Evolutionary conservation across 208 protist species (phyloP).

Genomic region (Crithidia sp.): DNA sequence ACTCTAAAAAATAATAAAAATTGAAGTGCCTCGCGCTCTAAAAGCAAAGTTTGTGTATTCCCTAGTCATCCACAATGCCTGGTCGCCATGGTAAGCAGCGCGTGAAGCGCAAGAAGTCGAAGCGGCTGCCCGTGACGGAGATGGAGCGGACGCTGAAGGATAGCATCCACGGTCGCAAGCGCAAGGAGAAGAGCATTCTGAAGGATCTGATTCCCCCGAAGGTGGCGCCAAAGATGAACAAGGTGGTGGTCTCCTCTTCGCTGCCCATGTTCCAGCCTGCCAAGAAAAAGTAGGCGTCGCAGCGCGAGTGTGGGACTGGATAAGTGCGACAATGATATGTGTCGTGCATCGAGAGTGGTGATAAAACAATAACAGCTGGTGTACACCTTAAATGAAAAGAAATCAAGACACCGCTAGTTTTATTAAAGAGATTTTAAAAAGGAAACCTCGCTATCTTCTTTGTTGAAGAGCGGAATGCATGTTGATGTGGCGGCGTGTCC

Average conservation of each 20-base stretch:
- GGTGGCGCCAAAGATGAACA: conserved; percentile 64
- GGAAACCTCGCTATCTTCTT: too few relatives aligned
- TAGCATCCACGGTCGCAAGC: conserved; percentile 86
- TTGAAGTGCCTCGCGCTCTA: too few relatives aligned
- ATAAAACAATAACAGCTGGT: too few relatives aligned
- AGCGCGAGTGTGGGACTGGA: too few relatives aligned
- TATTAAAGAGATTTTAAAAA: too few relatives aligned
- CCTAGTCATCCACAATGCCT: conserved; percentile 54
- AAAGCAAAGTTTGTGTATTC: not conserved
- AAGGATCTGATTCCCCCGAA: conserved; percentile 79
- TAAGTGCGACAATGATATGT: too few relatives aligned
- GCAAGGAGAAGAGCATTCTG: conserved; percentile 83
- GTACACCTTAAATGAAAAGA: too few relatives aligned
- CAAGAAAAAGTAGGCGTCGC: conserved; percentile 6
- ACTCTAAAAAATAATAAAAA: too few relatives aligned
- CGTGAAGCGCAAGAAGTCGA: conserved; percentile 90
- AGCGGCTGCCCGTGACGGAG: conserved; percentile 72
- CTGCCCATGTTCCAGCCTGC: conserved; percentile 85
- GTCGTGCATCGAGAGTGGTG: too few relatives aligned
- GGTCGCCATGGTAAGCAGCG: conserved; percentile 89
- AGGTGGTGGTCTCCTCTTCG: conserved; percentile 48
- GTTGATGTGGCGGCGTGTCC: too few relatives aligned
- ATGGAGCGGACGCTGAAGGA: conserved; percentile 91
- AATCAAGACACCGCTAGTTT: too few relatives aligned
- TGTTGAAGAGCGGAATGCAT: too few relatives aligned